Percentiles rank a stretch among this genome's conserved stretches.
These are phyloP conservation scores for Nannochloropsis granulata DNA, from an alignment of 108 stramenopile genomes.

Conservation along the genomic window DNA sequence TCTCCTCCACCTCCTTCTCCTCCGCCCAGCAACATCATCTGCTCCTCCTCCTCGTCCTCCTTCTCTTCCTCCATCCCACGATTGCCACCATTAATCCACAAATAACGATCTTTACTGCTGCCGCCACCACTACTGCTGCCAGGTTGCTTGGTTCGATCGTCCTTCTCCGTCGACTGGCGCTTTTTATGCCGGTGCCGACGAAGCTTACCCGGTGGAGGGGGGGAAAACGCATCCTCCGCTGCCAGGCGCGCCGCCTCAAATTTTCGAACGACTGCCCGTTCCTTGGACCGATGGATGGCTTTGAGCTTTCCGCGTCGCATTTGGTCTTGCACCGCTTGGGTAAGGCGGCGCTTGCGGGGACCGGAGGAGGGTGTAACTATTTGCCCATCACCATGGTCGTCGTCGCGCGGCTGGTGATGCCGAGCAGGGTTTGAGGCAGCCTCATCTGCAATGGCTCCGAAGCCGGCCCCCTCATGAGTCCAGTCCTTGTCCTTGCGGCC, in stretches of 20 bases:
- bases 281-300: not conserved
- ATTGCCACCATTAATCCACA: not conserved
- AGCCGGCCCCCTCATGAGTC: not conserved
- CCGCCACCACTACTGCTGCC: not conserved
- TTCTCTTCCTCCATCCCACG: not conserved
- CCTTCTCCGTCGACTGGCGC: not conserved
- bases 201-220: not conserved
- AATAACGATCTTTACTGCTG: not conserved
- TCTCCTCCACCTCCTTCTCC: not conserved
- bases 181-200: not conserved
- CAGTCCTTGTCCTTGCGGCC: not conserved
- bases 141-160: not conserved
- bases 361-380: not conserved
- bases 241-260: not conserved
- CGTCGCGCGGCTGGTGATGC: too few species aligned
- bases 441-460: not conserved
- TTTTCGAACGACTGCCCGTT: not conserved
- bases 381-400: too few species aligned
- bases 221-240: not conserved
- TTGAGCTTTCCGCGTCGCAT: not conserved
- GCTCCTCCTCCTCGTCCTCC: not conserved
- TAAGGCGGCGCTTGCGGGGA: not conserved
- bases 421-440: not conserved
- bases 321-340: not conserved
- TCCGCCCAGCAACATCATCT: not conserved